Evolutionary conservation across 768 basidiomycete species (phyloP).

Genomic region (Russula olivacea): DNA sequence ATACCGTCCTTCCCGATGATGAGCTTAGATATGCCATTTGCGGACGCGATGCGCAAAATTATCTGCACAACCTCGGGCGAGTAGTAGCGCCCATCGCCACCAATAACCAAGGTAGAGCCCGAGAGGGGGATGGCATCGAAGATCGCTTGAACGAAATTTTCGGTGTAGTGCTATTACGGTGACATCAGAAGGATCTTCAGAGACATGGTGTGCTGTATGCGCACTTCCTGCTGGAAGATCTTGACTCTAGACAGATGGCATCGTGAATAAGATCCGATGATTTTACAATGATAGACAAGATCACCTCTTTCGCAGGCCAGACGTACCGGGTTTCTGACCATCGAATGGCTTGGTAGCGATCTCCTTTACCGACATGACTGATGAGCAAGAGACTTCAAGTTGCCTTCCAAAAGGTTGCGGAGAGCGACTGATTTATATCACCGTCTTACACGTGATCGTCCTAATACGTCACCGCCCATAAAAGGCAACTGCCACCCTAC

Average conservation of each 20-base stretch:
- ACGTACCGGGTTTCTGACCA: constrained; percentile 96
- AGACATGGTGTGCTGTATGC: constrained; percentile 22
- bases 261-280: constrained; percentile 7
- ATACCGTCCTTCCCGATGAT: constrained; percentile 90
- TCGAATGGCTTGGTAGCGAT: constrained; percentile 82
- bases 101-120: constrained; percentile 84
- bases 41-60: constrained; percentile 91
- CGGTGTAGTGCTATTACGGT: constrained; percentile 75
- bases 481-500: constrained; percentile 26
- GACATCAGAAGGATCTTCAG: constrained; percentile 25
- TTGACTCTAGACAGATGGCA: constrained; percentile 61
- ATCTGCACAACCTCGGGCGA: constrained; percentile 80
- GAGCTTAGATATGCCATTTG: constrained; percentile 86
- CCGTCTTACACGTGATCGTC: constrained; percentile 17
- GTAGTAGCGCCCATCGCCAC: constrained; percentile 95
- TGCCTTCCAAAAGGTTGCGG: background rate
- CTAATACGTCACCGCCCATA: background rate
- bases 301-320: constrained; percentile 92
- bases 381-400: constrained; percentile 11
- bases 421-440: constrained; percentile 15
- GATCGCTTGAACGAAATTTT: constrained; percentile 96
- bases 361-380: constrained; percentile 51
- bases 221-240: constrained; percentile 93
- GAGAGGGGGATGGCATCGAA: constrained; percentile 80
- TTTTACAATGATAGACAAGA: constrained; percentile 18